Conservation (phyloP, 2,329 filamentous ascomycete genomes). For the Apiospora koreana region DNA sequence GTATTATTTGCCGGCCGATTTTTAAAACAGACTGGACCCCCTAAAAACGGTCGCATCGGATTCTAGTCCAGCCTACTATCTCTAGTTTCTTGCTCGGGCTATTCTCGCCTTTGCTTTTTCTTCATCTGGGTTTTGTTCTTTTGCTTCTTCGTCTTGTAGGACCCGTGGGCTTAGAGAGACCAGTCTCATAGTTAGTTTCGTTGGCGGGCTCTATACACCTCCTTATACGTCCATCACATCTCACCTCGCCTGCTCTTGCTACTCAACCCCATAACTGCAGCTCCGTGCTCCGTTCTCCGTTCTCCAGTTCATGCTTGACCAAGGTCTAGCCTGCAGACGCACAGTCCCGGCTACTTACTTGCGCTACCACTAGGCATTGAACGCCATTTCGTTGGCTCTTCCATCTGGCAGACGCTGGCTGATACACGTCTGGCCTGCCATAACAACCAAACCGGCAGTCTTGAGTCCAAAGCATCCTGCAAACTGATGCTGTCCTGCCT, state of each 20-base stretch:
- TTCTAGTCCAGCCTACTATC: neutral
- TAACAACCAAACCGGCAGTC: neutral
- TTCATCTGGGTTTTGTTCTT: slow-evolving; percentile 2
- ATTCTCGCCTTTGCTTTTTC: slow-evolving; percentile 2
- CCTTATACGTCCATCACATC: neutral
- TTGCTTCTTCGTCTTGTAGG: neutral
- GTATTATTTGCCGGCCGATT: neutral
- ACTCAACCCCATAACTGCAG: neutral
- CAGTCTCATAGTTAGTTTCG: slow-evolving; percentile 1
- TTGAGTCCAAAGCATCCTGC: neutral
- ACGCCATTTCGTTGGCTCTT: neutral
- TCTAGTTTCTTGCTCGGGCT: neutral
- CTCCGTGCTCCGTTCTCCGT: neutral
- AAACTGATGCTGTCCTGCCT: neutral
- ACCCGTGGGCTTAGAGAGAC: neutral
- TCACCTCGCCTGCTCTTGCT: neutral
- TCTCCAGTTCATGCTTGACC: slow-evolving; percentile 2
- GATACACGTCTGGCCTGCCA: neutral
- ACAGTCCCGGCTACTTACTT: neutral
- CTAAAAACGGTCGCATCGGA: slow-evolving; percentile 7
- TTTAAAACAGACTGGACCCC: slow-evolving; percentile 2
- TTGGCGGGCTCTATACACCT: neutral
- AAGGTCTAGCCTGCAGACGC: neutral
- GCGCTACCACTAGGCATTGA: slow-evolving; percentile 1
- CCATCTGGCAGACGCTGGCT: neutral